Percentiles rank a stretch among this genome's conserved stretches.
Evolutionary conservation across 441 rosid genomes (phyloP).

Genomic region (Adansonia rubrostipa): DNA sequence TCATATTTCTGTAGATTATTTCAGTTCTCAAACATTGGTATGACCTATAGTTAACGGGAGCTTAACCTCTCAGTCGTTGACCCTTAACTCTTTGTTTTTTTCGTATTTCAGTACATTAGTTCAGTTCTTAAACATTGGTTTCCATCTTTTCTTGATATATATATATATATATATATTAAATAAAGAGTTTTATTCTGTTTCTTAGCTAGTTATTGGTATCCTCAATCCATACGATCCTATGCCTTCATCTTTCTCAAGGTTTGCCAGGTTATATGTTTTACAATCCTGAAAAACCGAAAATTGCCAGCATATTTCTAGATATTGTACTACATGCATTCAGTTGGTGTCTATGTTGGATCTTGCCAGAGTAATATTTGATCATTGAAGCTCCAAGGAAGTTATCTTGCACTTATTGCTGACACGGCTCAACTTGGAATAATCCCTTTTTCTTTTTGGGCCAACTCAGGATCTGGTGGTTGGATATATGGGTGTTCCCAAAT

Average conservation of each 20-base stretch:
- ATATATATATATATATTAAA: no score
- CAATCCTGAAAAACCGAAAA: background rate
- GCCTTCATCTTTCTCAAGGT: background rate
- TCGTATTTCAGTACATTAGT: no score
- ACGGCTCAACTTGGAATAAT: background rate
- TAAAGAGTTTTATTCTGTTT: background rate
- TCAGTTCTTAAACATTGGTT: background rate
- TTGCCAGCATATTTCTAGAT: background rate
- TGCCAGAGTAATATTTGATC: background rate
- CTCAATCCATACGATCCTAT: background rate
- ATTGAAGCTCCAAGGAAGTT: background rate
- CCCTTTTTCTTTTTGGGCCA: background rate
- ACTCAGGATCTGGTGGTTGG: conserved; percentile 91
- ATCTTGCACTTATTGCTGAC: background rate
- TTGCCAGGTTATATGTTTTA: background rate
- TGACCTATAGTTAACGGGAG: no score
- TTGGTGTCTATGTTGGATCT: conserved; percentile 3
- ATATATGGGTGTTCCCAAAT: conserved; percentile 98
- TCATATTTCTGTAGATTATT: background rate
- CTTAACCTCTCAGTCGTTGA: no score
- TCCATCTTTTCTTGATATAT: background rate
- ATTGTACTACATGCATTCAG: conserved; percentile 10
- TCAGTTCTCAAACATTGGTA: background rate
- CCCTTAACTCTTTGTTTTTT: no score
- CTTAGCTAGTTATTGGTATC: background rate